Conservation (phyloP, 1,284 basidiomycete genomes). For the Leccinum pachyderme region DNA sequence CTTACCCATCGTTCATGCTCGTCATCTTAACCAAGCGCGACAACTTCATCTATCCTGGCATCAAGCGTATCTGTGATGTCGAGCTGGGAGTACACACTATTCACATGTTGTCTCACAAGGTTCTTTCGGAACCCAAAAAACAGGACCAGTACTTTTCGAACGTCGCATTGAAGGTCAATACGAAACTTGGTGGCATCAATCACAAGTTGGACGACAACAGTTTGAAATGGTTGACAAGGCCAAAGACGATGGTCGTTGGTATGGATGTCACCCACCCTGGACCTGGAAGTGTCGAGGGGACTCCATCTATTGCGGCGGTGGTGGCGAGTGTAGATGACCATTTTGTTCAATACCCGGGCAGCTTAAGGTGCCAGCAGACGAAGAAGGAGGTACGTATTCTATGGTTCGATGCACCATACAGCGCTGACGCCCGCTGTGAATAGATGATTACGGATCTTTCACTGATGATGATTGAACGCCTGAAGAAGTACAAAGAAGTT, state of each 20-base stretch:
- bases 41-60: constrained; percentile 70
- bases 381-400: constrained; percentile 59
- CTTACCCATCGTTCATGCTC: constrained; percentile 54
- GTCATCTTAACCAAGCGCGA: constrained; percentile 63
- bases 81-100: constrained; percentile 65
- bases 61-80: constrained; percentile 72
- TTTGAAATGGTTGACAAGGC: constrained; percentile 61
- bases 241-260: constrained; percentile 76
- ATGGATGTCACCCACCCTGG: constrained; percentile 74
- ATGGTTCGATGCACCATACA: not conserved
- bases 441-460: constrained; percentile 68
- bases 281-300: constrained; percentile 57
- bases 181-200: constrained; percentile 77
- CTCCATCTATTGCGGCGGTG: constrained; percentile 79
- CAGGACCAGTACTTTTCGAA: constrained; percentile 76
- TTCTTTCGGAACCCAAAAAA: constrained; percentile 48
- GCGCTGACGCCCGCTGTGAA: not conserved
- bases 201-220: constrained; percentile 56
- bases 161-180: constrained; percentile 44
- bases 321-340: constrained; percentile 66
- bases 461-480: constrained; percentile 66
- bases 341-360: constrained; percentile 72
- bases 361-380: constrained; percentile 60
- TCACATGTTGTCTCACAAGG: constrained; percentile 60
- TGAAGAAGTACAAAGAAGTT: constrained; percentile 53